phyloP scores from a whole-genome alignment of 2,329 filamentous ascomycete species.

The Aspergillus cejpii region DNA sequence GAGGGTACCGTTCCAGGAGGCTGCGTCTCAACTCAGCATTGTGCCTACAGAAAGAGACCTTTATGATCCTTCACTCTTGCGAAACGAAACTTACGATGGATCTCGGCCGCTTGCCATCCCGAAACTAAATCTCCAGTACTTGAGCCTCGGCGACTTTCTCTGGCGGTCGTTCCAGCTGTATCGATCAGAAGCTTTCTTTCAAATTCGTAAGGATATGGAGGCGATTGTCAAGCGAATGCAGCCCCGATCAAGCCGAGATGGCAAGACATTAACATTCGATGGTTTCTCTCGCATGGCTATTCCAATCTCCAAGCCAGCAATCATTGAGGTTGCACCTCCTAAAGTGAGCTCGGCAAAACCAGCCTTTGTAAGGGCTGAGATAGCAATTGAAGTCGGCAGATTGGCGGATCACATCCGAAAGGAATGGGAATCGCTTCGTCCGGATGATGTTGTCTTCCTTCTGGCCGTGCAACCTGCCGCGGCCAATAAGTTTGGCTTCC shows the following conservation, averaged over 20 bases:
- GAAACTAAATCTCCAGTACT: conserved; percentile 90
- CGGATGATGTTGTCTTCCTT: conserved; percentile 85
- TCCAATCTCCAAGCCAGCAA: conserved; percentile 74
- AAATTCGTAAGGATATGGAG: conserved; percentile 86
- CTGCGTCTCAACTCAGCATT: conserved; percentile 61
- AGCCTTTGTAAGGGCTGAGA: conserved; percentile 78
- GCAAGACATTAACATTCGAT: conserved; percentile 63
- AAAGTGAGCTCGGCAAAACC: conserved; percentile 76
- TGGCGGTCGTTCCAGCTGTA: conserved; percentile 90
- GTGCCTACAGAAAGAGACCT: conserved; percentile 76
- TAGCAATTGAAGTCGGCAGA: conserved; percentile 73
- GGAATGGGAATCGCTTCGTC: conserved; percentile 84
- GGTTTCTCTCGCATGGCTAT: conserved; percentile 91
- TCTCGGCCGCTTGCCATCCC: conserved; percentile 81
- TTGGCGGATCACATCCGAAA: conserved; percentile 67
- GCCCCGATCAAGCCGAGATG: conserved; percentile 58
- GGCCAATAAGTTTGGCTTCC: conserved; percentile 17
- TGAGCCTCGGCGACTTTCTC: conserved; percentile 92
- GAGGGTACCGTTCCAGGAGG: conserved; percentile 74
- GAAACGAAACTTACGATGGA: conserved; percentile 82
- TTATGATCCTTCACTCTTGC: conserved; percentile 70
- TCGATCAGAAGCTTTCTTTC: conserved; percentile 85
- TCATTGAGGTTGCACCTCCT: conserved; percentile 77
- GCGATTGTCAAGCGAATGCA: conserved; percentile 70
- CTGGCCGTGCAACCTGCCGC: conserved; percentile 61